These are phyloP conservation scores for Kwoniella newhampshirensis DNA, from an alignment of 768 basidiomycete genomes.

Conservation along the genomic window DNA sequence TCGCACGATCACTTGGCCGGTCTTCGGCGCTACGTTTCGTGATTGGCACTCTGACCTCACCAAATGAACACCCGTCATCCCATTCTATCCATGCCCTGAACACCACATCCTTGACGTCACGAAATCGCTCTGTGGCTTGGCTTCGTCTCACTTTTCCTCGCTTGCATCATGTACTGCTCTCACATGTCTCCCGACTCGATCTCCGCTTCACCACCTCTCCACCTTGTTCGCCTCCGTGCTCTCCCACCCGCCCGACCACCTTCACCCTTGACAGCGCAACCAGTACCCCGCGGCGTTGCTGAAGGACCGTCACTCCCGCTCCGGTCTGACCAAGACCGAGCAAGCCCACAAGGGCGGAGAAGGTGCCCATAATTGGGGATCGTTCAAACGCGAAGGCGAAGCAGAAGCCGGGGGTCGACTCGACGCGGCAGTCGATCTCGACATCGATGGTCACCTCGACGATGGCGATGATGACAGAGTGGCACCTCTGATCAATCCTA, in stretches of 20 bases:
- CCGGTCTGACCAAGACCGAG: slow-evolving; percentile 64
- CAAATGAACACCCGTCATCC: too few relatives aligned
- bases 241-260: background rate
- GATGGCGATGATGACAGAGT: slow-evolving; percentile 15
- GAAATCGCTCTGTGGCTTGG: too few relatives aligned
- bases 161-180: too few relatives aligned
- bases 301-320: slow-evolving; percentile 46
- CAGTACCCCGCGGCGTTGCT: slow-evolving; percentile 43
- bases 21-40: too few relatives aligned
- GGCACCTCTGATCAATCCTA: background rate
- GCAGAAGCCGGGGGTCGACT: slow-evolving; percentile 57
- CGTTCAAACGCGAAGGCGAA: slow-evolving; percentile 63
- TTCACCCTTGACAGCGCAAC: slow-evolving; percentile 37
- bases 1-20: too few relatives aligned
- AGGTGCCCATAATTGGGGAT: slow-evolving; percentile 85
- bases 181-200: background rate
- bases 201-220: background rate
- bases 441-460: slow-evolving; percentile 4
- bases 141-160: too few relatives aligned
- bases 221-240: background rate
- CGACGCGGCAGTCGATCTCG: slow-evolving; percentile 13
- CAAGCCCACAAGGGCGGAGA: slow-evolving; percentile 65
- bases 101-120: too few relatives aligned
- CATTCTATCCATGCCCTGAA: too few relatives aligned
- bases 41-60: too few relatives aligned